These are phyloP conservation scores for Coelastrella sp. DNA, from an alignment of 139 green algal genomes.

Conservation along the genomic window DNA sequence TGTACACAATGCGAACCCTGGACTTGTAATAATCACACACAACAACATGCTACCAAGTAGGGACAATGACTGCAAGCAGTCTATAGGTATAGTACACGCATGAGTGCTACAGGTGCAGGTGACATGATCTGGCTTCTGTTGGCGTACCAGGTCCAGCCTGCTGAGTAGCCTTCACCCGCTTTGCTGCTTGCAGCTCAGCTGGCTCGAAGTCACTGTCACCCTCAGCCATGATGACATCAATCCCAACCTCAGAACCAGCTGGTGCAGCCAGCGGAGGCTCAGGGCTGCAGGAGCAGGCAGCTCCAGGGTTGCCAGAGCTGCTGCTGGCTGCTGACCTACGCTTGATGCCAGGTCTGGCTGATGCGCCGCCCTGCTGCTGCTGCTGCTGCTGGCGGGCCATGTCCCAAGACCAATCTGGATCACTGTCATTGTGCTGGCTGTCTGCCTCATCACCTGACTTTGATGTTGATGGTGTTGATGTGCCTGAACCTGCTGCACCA, in stretches of 20 bases:
- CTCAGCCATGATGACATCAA: not conserved
- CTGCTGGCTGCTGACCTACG: not conserved
- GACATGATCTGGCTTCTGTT: not conserved
- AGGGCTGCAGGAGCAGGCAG: not conserved
- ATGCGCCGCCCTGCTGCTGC: not conserved
- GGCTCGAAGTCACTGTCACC: conserved; percentile 17
- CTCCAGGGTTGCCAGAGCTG: not conserved
- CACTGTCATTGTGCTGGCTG: not conserved
- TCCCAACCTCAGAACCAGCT: not conserved
- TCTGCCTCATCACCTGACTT: not conserved
- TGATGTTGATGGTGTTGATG: not conserved
- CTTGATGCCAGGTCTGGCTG: not conserved
- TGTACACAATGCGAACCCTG: no score
- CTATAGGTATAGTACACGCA: no score
- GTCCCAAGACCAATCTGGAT: conserved; percentile 15
- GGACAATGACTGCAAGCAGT: no score
- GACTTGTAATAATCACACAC: no score
- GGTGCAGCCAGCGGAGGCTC: not conserved
- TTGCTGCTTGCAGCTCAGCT: not conserved
- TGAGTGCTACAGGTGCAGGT: no score
- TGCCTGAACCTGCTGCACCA: conserved; percentile 1
- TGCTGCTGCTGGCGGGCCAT: not conserved
- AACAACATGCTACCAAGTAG: no score
- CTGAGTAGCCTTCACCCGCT: not conserved
- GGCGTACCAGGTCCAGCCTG: not conserved